Evolutionary conservation across 305 asterid species (phyloP).

Genomic region (Rubia tinctorum): DNA sequence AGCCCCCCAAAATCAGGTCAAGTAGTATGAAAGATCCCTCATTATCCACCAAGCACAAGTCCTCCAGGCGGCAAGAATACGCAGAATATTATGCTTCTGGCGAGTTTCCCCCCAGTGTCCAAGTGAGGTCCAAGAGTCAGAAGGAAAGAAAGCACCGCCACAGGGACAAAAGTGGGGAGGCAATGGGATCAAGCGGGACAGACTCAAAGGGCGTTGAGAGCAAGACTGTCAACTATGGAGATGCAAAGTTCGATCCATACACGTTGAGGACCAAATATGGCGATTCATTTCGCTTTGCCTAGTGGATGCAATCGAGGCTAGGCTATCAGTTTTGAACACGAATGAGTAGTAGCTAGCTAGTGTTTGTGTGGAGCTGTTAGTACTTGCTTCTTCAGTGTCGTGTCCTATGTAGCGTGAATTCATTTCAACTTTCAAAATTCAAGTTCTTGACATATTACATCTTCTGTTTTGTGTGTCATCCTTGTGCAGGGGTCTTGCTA

Average conservation of each 20-base stretch:
- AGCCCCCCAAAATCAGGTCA: slow-evolving; percentile 56
- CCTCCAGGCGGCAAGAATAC: slow-evolving; percentile 76
- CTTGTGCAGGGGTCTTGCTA: too few relatives aligned
- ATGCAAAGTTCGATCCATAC: slow-evolving; percentile 53
- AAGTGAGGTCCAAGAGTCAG: slow-evolving; percentile 65
- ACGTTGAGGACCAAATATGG: slow-evolving; percentile 66
- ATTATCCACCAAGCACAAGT: slow-evolving; percentile 66
- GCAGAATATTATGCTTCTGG: slow-evolving; percentile 68
- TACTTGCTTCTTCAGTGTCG: background rate
- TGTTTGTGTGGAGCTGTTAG: background rate
- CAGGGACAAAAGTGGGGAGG: slow-evolving; percentile 54
- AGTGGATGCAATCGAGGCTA: background rate
- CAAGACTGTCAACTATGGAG: slow-evolving; percentile 49
- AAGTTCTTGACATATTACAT: background rate
- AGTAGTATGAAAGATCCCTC: slow-evolving; percentile 57
- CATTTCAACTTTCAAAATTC: background rate
- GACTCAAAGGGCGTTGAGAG: slow-evolving; percentile 57
- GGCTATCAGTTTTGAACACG: background rate
- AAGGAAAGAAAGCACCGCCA: slow-evolving; percentile 79
- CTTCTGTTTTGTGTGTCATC: too few relatives aligned
- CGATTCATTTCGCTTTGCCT: slow-evolving; percentile 39
- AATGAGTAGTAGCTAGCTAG: background rate
- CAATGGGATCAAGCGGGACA: slow-evolving; percentile 37
- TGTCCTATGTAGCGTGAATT: background rate
- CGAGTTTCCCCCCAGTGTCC: slow-evolving; percentile 51